Conservation (phyloP, 2,329 filamentous ascomycete species). For the Talaromyces sp. region DNA sequence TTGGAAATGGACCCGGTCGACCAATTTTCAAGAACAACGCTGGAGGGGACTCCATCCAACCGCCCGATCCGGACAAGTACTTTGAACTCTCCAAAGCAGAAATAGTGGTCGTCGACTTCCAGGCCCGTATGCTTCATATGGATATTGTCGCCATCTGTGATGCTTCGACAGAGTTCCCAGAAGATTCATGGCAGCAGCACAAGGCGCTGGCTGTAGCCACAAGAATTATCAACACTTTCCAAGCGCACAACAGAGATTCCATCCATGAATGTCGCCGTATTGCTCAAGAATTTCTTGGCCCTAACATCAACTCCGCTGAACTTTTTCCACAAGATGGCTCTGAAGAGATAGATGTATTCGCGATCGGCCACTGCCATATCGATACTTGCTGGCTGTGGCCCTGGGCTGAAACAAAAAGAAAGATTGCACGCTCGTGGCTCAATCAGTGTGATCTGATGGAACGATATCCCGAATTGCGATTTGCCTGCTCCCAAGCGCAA, state of each 20-base stretch:
- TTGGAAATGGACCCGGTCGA: slow-evolving; percentile 71
- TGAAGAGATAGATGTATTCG: slow-evolving; percentile 69
- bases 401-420: slow-evolving; percentile 95
- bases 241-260: slow-evolving; percentile 70
- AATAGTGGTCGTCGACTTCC: slow-evolving; percentile 83
- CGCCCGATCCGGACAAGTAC: slow-evolving; percentile 78
- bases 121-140: slow-evolving; percentile 50
- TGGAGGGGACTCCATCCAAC: slow-evolving; percentile 81
- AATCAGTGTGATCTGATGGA: slow-evolving; percentile 96
- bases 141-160: slow-evolving; percentile 46
- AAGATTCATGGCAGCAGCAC: slow-evolving; percentile 84
- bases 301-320: slow-evolving; percentile 72
- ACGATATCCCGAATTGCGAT: slow-evolving; percentile 86
- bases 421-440: slow-evolving; percentile 92
- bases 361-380: slow-evolving; percentile 95
- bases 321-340: slow-evolving; percentile 65
- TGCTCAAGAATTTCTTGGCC: slow-evolving; percentile 76
- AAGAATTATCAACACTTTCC: slow-evolving; percentile 84
- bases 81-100: slow-evolving; percentile 74
- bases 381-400: slow-evolving; percentile 99
- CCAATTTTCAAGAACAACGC: slow-evolving; percentile 9
- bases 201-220: slow-evolving; percentile 79
- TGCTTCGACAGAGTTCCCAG: slow-evolving; percentile 84
- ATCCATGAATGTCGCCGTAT: slow-evolving; percentile 78
- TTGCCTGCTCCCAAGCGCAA: slow-evolving; percentile 92